Percentiles rank a stretch among this genome's conserved stretches.
Conservation (phyloP, 805 yeast species). For the Maudiozyma bulderi region DNA sequence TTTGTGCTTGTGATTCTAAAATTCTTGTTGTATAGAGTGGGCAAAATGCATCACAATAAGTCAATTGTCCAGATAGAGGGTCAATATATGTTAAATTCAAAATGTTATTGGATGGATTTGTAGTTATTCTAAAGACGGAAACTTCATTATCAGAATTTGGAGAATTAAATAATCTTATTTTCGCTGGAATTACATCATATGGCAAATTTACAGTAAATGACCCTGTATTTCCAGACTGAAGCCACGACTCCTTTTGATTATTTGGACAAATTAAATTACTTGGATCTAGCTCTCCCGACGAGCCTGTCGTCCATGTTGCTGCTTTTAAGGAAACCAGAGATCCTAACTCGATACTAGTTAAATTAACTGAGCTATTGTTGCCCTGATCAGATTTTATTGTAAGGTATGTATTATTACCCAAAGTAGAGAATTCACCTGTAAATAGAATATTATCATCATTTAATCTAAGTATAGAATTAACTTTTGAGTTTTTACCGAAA, state of each 20-base stretch:
- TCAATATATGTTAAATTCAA: slow-evolving; percentile 86
- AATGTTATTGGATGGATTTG: slow-evolving; percentile 75
- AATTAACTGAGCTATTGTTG: slow-evolving; percentile 29
- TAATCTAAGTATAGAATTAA: slow-evolving; percentile 53
- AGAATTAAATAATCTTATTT: slow-evolving; percentile 63
- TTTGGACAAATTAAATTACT: slow-evolving; percentile 50
- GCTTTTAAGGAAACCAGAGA: slow-evolving; percentile 51
- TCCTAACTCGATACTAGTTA: slow-evolving; percentile 38
- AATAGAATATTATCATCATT: slow-evolving; percentile 50
- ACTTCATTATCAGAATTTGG: slow-evolving; percentile 35
- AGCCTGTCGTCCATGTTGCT: slow-evolving; percentile 44
- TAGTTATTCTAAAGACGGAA: slow-evolving; percentile 58
- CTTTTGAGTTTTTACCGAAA: slow-evolving; percentile 47
- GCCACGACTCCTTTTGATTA: slow-evolving; percentile 40
- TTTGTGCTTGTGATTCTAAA: slow-evolving; percentile 23
- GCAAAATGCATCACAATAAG: slow-evolving; percentile 81
- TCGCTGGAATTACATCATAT: slow-evolving; percentile 51
- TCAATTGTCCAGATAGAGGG: slow-evolving; percentile 49
- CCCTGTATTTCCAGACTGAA: slow-evolving; percentile 41
- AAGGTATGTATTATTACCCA: slow-evolving; percentile 34
- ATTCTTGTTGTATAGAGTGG: slow-evolving; percentile 45
- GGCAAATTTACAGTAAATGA: slow-evolving; percentile 58
- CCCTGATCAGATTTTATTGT: slow-evolving; percentile 10
- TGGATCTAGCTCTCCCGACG: slow-evolving; percentile 25
- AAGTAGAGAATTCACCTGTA: slow-evolving; percentile 64